These are phyloP conservation scores for Cladosporium oxysporum DNA, from an alignment of 2,329 filamentous ascomycete genomes.

Conservation along the genomic window DNA sequence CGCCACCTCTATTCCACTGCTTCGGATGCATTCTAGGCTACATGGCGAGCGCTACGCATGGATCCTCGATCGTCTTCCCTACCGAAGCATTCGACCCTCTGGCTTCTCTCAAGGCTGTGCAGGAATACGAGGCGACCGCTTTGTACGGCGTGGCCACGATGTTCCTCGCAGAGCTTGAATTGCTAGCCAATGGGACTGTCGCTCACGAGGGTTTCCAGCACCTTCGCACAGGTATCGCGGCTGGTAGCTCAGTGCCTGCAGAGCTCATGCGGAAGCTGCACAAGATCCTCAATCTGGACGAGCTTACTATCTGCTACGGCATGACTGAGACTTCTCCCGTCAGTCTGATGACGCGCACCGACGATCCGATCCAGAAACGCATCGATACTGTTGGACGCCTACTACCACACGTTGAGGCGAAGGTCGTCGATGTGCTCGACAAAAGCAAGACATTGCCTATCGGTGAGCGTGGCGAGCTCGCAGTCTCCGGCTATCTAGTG, in stretches of 20 bases:
- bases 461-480: constrained; percentile 75
- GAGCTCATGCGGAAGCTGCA: constrained; percentile 78
- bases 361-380: constrained; percentile 71
- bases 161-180: constrained; percentile 85
- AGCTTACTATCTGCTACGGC: constrained; percentile 92
- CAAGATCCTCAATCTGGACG: constrained; percentile 70
- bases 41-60: constrained; percentile 88
- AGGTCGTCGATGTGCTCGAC: constrained; percentile 73
- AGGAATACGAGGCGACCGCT: constrained; percentile 64
- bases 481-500: constrained; percentile 78
- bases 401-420: constrained; percentile 77
- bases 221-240: constrained; percentile 86
- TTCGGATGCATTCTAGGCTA: constrained; percentile 92
- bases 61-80: constrained; percentile 80
- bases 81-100: constrained; percentile 81
- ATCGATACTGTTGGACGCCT: constrained; percentile 75
- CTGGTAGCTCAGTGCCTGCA: constrained; percentile 81
- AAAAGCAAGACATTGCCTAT: constrained; percentile 60
- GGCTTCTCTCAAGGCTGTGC: constrained; percentile 66
- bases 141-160: constrained; percentile 93
- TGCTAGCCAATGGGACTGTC: constrained; percentile 52
- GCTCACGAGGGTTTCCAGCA: constrained; percentile 59
- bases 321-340: constrained; percentile 90
- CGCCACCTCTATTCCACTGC: constrained; percentile 65
- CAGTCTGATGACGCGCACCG: constrained; percentile 74